Evolutionary conservation across 2,329 filamentous ascomycete species (phyloP).

Genomic region (Thyridium curvatum): DNA sequence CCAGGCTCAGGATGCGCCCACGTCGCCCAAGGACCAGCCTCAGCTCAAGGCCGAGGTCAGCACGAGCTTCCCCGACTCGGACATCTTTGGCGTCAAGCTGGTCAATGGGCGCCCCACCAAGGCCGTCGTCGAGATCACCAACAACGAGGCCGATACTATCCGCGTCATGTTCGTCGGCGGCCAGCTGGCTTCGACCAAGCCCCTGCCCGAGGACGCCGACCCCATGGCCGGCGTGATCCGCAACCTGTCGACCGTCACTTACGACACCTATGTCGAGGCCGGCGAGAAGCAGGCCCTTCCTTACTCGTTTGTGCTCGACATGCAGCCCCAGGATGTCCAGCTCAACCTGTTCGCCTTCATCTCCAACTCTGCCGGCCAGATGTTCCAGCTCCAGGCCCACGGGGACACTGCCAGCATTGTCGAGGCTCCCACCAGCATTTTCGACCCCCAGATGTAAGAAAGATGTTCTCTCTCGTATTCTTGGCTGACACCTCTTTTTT

Average conservation of each 20-base stretch:
- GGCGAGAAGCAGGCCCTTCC: conserved; percentile 71
- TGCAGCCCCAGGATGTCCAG: conserved; percentile 84
- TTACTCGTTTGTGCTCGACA: conserved; percentile 82
- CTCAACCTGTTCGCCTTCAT: conserved; percentile 74
- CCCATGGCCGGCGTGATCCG: conserved; percentile 57
- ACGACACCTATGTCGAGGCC: conserved; percentile 66
- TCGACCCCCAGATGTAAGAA: conserved; percentile 89
- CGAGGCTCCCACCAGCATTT: conserved; percentile 83
- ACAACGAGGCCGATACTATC: conserved; percentile 73
- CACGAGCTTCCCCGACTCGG: conserved; percentile 60
- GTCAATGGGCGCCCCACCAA: conserved; percentile 86
- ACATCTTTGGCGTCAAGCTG: conserved; percentile 92
- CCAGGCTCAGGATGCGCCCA: conserved; percentile 13
- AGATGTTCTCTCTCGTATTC: too few relatives aligned
- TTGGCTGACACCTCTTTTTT: conserved; percentile 59
- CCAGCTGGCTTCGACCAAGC: conserved; percentile 55
- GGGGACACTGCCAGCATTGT: conserved; percentile 81
- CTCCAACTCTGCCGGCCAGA: conserved; percentile 53
- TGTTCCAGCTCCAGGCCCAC: conserved; percentile 75
- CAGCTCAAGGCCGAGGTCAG: conserved; percentile 59
- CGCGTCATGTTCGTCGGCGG: conserved; percentile 72
- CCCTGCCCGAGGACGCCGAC: conserved; percentile 38
- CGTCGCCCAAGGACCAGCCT: conserved; percentile 18
- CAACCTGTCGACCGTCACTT: conserved; percentile 77
- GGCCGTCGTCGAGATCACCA: conserved; percentile 75